These are phyloP conservation scores for Cercis canadensis DNA, from an alignment of 306 rosid species.

Conservation along the genomic window DNA sequence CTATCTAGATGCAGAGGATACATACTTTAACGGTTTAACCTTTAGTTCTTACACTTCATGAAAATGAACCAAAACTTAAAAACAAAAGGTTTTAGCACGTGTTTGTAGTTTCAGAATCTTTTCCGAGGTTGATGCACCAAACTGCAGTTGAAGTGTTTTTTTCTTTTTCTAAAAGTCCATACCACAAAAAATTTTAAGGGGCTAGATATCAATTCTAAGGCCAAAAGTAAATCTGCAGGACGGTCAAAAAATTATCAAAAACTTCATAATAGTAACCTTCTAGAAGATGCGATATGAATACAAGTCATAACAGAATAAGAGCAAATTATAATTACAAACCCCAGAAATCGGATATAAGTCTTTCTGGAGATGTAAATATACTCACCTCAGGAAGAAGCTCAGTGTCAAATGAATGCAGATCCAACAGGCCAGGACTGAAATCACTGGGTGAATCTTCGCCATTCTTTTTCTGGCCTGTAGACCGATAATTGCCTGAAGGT, in stretches of 20 bases:
- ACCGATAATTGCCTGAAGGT: conserved; percentile 67
- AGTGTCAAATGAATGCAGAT: conserved; percentile 94
- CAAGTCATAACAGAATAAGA: not conserved
- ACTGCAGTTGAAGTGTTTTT: not conserved
- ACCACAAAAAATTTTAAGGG: not conserved
- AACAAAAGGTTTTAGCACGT: not conserved
- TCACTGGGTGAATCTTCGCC: conserved; percentile 78
- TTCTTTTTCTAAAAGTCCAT: not conserved
- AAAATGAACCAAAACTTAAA: conserved; percentile 8
- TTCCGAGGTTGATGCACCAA: not conserved
- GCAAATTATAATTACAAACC: not conserved
- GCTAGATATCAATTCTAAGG: conserved; percentile 12
- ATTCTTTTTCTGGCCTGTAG: conserved; percentile 54
- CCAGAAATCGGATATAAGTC: conserved; percentile 5
- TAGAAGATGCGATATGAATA: conserved; percentile 17
- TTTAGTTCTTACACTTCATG: not conserved
- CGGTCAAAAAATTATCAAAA: not conserved
- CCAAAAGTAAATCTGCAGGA: not conserved
- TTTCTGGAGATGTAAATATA: conserved; percentile 21
- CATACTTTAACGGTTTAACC: too few relatives aligned
- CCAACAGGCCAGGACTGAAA: conserved; percentile 94
- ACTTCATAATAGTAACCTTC: not conserved
- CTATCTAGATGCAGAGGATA: conserved; percentile 3
- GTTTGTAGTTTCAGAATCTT: not conserved
- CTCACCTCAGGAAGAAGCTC: conserved; percentile 91